Evolutionary conservation across 768 basidiomycete species (phyloP).

Genomic region (Sporobolomyces pararoseus): DNA sequence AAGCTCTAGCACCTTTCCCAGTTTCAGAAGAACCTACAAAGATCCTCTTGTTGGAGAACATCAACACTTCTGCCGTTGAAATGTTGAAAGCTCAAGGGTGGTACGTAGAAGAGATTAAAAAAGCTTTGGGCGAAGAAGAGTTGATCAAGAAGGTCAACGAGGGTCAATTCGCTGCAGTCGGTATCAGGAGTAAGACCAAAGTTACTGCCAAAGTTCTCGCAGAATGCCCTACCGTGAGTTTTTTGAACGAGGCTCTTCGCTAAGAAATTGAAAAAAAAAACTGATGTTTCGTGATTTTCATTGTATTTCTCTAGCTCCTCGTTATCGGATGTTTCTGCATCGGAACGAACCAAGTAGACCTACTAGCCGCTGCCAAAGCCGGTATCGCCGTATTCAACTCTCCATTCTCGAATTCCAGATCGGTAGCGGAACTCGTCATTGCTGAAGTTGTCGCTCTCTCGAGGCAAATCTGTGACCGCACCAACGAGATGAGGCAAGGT

Average conservation of each 20-base stretch:
- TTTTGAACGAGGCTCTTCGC: background rate
- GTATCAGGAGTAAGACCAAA: conserved; percentile 96
- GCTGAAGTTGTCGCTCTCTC: conserved; percentile 89
- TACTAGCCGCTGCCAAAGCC: conserved; percentile 70
- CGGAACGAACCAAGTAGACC: conserved; percentile 96
- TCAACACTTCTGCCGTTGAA: conserved; percentile 59
- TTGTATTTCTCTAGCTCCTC: conserved; percentile 61
- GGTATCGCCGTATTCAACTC: conserved; percentile 99
- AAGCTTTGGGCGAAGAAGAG: conserved; percentile 88
- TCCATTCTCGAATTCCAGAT: conserved; percentile 80
- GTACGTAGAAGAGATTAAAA: conserved; percentile 81
- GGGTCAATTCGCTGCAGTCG: conserved; percentile 82
- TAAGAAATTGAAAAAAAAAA: no score
- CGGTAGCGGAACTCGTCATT: conserved; percentile 96
- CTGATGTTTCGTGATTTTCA: background rate
- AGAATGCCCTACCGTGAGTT: conserved; percentile 74
- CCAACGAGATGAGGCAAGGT: conserved; percentile 79
- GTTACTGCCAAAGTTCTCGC: conserved; percentile 85
- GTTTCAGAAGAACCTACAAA: conserved; percentile 53
- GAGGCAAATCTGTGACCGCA: conserved; percentile 84
- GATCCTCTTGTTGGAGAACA: conserved; percentile 88
- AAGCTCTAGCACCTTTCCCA: conserved; percentile 38
- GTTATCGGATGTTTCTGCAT: conserved; percentile 99
- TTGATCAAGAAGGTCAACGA: conserved; percentile 69
- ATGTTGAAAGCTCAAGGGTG: conserved; percentile 78